Evolutionary conservation across 306 rosid species (phyloP), one percentile per base, ranked within the genome.

Genomic region (Prunus campanulata): DNA sequence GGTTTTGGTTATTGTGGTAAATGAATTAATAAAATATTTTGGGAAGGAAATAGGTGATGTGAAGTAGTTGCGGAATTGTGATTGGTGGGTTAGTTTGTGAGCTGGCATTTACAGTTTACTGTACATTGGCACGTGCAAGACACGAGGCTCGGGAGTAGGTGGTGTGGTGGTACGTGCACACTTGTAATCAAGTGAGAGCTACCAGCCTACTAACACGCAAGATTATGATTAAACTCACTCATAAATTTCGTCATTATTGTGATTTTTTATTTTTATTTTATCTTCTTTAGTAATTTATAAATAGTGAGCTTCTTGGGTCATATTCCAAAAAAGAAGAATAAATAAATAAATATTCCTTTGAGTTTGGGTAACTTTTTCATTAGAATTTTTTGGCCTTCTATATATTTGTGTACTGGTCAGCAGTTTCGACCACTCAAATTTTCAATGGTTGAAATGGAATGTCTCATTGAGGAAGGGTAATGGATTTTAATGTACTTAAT

Each of bases 151-250:
- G 0, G 46, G n/a, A 30, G 50, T 46, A 19, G 81, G 77, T 19
- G 89, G 82, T 82, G 8, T 6, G 81, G 70, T 75, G 56, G 74
- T 83, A 82, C 73, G 88, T 87, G 88, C 69, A 73, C 35, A 15
- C 18, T 35, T 44, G 71, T 18, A 15, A 54, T 57, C 71, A 56
- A 67, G 61, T 52, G 30, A 39, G 27, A 48, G 32, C 44, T 30
- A 70, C 65, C 27, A 30, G 11, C 49, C 70, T 39, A 49, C 27
- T 11, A n/a, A 54, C 48, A 8, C 27, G 6, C 68, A 20, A 55
- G 19, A 18, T 54, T 19, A 19, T 54, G n/a, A 5, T 51, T 51
- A 51, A 16, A 6, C 42, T 51, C 19, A 51, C 19, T 51, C 6
- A 51, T 5, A 19, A 51, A 62, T 62, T 64, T 39, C 70, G 11